Evolutionary conservation across 176 grass and related monocot species (phyloP), one percentile per base, ranked within the genome.

Genomic region (Oryza meridionalis): DNA sequence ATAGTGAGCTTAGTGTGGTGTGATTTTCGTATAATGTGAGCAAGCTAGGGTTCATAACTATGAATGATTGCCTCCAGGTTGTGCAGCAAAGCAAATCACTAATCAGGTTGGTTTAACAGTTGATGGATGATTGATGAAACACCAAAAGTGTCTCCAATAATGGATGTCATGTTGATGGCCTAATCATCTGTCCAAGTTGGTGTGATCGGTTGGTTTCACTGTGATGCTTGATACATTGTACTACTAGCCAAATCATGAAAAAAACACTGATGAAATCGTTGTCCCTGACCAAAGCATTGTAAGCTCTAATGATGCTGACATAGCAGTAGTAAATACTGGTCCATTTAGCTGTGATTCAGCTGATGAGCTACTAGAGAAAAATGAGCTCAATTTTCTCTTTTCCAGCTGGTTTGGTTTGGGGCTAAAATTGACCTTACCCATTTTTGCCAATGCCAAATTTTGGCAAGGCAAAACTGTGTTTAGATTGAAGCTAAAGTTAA

Each of bases 61-160:
- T 21, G 84, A 77, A 74, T 79, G 31, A 79, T 72, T 72, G 75
- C 21, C 19, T 78, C 84, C 75, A 85, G 67, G 51, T 72, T 65
- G 77, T 75, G 38, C 40, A 76, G 13, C 37, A 5, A 68, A 35
- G 58, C 32, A 37, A 45, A 10, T 45, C 38, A 7, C 6, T 15
- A 37, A 35, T 55, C 45, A 53, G 19, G 45, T 37, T 24, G 15
- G 77, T 72, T 72, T 47, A n/a, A 32, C 65, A 29, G n/a, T 2
- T 27, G 38, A 19, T 29, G 62, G 59, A 79, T 82, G 81, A 83
- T 50, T 40, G 65, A 42, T n/a, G 75, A 53, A 67, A 42, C 55
- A 62, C 26, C 8, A 22, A 70, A 43, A 83, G 79, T 11, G 40
- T 44, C 5, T 1, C 24, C 59, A 77, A 66, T 45, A 50, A 58